Evolutionary conservation across 805 yeast species (phyloP), one percentile per base, ranked within the genome.

Genomic region (Ogataea allantospora): DNA sequence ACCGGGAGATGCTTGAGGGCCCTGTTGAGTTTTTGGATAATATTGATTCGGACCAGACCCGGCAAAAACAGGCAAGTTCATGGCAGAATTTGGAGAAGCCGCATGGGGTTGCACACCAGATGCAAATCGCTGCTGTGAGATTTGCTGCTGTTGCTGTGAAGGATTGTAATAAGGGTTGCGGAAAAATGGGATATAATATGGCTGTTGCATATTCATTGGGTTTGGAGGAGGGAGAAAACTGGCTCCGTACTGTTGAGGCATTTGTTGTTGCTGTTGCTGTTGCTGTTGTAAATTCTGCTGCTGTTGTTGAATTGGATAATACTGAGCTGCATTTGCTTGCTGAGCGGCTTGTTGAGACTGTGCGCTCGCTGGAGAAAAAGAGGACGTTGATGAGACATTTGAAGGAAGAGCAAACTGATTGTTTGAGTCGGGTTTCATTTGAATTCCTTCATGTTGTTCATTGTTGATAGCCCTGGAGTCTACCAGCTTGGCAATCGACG

Each of bases 181-280:
- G 30, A 48, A 51, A 29, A 44, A 53, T 2, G 59, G 57, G 17
- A 51, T 38, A 30, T 46, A 47, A 30, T 49, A 54, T 8, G 50
- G 48, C 34, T 50, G 57, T 36, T 46, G 54, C 43, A 50, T 33
- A 33, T 44, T 47, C 46, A 50, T 43, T 2, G 56, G 53, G 39
- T 35, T 44, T 30, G 57, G 56, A n/a, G 54, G 57, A 19, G 59
- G 59, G 29, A 53, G 25, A 37, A 46, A 53, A 20, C 45, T 44
- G 25, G 47, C 37, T 20, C 43, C 45, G 17, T 51, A 53, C 25
- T 53, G 56, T 16, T 47, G 54, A 16, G 45, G 43, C 15, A 44
- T 31, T 22, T 42, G 44, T 24, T 36, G 47, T 22, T 40, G 43
- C 22, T 40, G 43, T 12, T 23, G 39, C 13, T 30, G 42, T 14